Evolutionary conservation across 2,329 filamentous ascomycete species (phyloP).

Genomic region (Alternaria novae-zelandiae): DNA sequence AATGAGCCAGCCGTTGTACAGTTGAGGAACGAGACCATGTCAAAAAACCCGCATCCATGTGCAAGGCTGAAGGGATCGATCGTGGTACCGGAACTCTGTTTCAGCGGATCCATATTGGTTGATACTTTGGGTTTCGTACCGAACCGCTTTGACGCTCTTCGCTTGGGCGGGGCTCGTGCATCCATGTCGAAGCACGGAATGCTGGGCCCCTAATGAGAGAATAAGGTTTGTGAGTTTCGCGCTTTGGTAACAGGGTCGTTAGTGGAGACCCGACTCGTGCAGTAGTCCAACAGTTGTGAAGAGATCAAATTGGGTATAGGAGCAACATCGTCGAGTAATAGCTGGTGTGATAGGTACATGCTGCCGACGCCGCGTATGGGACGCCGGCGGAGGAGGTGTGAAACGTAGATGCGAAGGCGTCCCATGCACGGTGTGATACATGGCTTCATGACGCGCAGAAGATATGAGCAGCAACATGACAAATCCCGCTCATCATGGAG

Average conservation of each 20-base stretch:
- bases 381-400: slow-evolving; percentile 1
- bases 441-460: slow-evolving; percentile 9
- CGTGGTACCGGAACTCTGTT: slow-evolving; percentile 4
- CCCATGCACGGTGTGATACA: slow-evolving; percentile 15
- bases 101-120: slow-evolving; percentile 7
- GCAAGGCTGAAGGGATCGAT: background rate
- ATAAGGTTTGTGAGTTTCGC: slow-evolving; percentile 9
- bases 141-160: slow-evolving; percentile 22
- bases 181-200: slow-evolving; percentile 7
- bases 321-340: slow-evolving; percentile 3
- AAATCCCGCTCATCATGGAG: slow-evolving; percentile 3
- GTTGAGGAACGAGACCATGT: background rate
- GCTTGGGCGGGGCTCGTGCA: slow-evolving; percentile 6
- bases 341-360: slow-evolving; percentile 8
- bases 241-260: slow-evolving; percentile 4
- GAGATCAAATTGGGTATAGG: slow-evolving; percentile 17
- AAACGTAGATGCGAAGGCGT: slow-evolving; percentile 6
- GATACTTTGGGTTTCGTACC: slow-evolving; percentile 18
- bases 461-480: background rate
- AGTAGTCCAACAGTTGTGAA: slow-evolving; percentile 5
- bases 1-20: background rate
- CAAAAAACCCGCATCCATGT: background rate
- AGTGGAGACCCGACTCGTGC: background rate
- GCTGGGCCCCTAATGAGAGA: slow-evolving; percentile 1
- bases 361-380: background rate